phyloP scores from a whole-genome alignment of 208 protist species.

The Trypanosoma melophagium region DNA sequence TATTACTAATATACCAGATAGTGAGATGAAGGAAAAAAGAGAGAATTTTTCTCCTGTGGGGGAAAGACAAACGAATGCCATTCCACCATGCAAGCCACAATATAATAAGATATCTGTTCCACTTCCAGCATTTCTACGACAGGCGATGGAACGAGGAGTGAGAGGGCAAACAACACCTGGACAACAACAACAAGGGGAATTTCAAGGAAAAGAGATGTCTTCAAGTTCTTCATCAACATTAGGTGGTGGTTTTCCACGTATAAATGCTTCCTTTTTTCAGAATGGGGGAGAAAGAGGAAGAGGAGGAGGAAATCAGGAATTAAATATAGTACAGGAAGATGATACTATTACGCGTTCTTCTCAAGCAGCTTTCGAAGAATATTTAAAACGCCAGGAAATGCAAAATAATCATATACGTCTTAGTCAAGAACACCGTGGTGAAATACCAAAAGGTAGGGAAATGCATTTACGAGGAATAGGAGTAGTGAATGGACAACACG shows the following conservation, averaged over 20 bases:
- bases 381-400: conserved; percentile 16
- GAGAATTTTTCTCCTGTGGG: neutral
- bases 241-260: neutral
- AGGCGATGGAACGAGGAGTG: neutral
- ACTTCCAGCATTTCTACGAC: conserved; percentile 4
- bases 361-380: conserved; percentile 20
- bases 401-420: neutral
- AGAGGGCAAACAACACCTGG: neutral
- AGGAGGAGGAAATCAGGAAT: neutral
- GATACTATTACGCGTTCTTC: conserved; percentile 4
- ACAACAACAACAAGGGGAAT: neutral
- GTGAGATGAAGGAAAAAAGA: too few species aligned
- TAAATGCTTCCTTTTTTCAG: neutral
- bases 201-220: neutral
- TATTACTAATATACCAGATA: too few species aligned
- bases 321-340: neutral
- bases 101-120: neutral
- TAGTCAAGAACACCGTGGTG: neutral
- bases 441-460: too few species aligned
- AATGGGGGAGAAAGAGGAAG: neutral
- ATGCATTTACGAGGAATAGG: too few species aligned
- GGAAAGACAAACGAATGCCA: too few species aligned
- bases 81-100: too few species aligned
- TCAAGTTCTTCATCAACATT: neutral
- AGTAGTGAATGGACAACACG: neutral